Evolutionary conservation across 345 rosid species (phyloP), one percentile per base, ranked within the genome.

Genomic region (Populus deltoides): DNA sequence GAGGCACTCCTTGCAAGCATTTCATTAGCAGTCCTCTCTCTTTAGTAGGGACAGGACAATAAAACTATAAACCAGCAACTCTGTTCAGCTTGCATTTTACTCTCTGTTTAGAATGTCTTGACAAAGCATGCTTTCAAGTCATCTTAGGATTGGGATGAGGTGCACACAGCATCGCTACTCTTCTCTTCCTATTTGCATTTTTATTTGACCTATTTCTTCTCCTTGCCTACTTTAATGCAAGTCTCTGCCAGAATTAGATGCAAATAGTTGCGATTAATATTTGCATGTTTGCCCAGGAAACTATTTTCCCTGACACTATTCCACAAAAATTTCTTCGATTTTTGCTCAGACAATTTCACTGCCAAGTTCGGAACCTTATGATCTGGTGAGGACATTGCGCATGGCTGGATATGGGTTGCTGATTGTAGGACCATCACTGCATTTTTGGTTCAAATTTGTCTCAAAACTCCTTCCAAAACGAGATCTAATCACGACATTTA

Each of bases 371-470:
- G 90, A 86, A 63, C 66, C 96, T 55, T 95, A 89, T 82, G 98
- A 95, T 79, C 77, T 91, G 62, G 82, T 78, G 84, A 90, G 99
- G 88, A 91, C 94, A 66, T 82, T 76, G 16, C 90, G 99, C 41
- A 91, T 92, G 99, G 97, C 90, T 53, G 97, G 92, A 67, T 94
- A 92, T 81, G 99, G 97, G 62, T 27, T 90, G 83, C 12, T 90
- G 72, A 59, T 97, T 33, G 77, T 94, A 24, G 98, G 99, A 82
- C 98, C 98, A 33, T 80, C 95, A 0, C 86, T 97, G 80, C 97
- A 94, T 77, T 87, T 86, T 75, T 92, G 97, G 98, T 93, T 94
- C 88, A 92, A 89, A 77, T 82, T 91, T 68, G 78, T 97, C 87
- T 92, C 97, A 25, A 89, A 81, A 66, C 77, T 78, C 68, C 89